phyloP scores from a whole-genome alignment of 352 stramenopile genomes.

The Globisporangium recalcitrans region DNA sequence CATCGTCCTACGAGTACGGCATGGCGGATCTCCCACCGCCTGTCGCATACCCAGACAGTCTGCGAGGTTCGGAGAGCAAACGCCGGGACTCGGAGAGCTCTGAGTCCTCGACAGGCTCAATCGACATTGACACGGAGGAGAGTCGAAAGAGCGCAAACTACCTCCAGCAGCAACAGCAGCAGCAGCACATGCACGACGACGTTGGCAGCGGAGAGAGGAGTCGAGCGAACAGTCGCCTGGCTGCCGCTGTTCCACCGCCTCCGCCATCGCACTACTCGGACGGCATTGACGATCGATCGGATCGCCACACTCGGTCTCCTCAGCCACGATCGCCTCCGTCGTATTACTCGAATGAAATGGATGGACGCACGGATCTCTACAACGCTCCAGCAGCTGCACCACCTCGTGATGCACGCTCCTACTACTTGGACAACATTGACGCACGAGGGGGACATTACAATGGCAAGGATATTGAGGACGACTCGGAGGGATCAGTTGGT shows the following conservation, averaged over 20 bases:
- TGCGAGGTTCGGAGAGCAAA: constrained; percentile 15
- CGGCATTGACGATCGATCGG: not conserved
- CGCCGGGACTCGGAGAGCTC: constrained; percentile 47
- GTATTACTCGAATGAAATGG: not conserved
- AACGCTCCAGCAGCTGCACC: not conserved
- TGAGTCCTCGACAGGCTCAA: constrained; percentile 56
- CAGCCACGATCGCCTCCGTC: not conserved
- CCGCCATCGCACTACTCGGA: constrained; percentile 13
- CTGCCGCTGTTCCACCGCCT: constrained; percentile 6
- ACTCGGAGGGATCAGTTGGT: constrained; percentile 35
- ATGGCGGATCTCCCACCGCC: not conserved
- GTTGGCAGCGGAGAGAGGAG: not conserved
- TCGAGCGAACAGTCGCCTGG: constrained; percentile 19
- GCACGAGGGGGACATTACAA: constrained; percentile 4
- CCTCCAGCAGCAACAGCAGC: not conserved
- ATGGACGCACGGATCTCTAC: constrained; percentile 1
- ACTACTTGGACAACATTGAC: constrained; percentile 1
- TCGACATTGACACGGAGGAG: constrained; percentile 57
- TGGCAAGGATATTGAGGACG: constrained; percentile 15
- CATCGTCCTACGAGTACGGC: constrained; percentile 25
- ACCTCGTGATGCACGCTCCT: not conserved
- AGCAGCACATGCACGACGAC: not conserved
- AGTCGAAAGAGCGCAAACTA: constrained; percentile 6
- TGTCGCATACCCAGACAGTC: constrained; percentile 5
- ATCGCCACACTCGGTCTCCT: not conserved